Base-by-base conservation (phyloP, 306 rosid species). In the Castanea crenata region DNA sequence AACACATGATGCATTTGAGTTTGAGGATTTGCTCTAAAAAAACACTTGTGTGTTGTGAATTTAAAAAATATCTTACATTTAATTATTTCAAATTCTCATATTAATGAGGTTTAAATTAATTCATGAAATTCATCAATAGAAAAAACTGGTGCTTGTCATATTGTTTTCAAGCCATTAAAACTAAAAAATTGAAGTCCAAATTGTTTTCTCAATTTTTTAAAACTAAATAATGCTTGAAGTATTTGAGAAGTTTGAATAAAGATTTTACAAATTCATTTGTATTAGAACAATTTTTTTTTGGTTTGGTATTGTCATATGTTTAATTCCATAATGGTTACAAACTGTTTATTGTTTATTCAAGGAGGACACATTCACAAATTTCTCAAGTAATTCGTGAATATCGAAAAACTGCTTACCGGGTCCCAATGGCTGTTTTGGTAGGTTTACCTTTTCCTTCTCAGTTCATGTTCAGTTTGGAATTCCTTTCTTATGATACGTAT, bases 331-430 rank as follows among this genome's bases (percentile, higher is more conserved):
- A 75, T 76, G 20, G 15, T 63, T 49, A 7, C 69, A 52, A 34
- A 69, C 51, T 55, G 16, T 78, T 78, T 58, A 83, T 4, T 77
- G 56, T 79, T 63, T 62, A 21, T 67, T 76, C 64, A 79, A 94
- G 99, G 97, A 92, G 99, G 89, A 94, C 99, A 2, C 99, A 94
- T 85, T 88, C 99, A 54, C 99, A 94, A 82, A 90, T 94, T 79
- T 83, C 97, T 82, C 99, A 92, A 85, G 93, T 94, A 68, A 56
- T 94, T 64, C 91, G 93, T 5, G 99, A 94, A 86, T 82, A 91
- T 80, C 84, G 89, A 69, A 94, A 94, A 85, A 94, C 97, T 25
- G 20, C 91, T 77, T 94, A 94, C 83, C 88, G 97, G 72, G 99
- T 92, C 71, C 92, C 97, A 0, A 94, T 94, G 99, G 85, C 97